Conservation (phyloP, 1,284 basidiomycete genomes). For the Afroboletus lepidellus region DNA sequence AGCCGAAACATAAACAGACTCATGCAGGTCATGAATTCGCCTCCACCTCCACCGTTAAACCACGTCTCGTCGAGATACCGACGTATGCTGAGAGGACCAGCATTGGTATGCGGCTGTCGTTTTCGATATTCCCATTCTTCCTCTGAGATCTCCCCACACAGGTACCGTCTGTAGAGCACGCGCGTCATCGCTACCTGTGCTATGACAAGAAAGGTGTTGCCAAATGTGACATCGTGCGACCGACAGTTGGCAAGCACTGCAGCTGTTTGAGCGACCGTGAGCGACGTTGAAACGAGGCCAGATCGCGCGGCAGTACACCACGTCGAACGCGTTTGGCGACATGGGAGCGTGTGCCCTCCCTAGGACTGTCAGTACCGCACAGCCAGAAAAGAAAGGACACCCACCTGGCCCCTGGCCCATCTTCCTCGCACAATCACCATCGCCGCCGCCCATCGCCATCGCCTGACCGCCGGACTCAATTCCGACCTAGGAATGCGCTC, state of each 20-base stretch:
- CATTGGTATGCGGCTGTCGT: conserved; percentile 47
- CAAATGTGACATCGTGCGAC: conserved; percentile 46
- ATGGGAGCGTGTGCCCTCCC: conserved; percentile 49
- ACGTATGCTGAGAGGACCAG: conserved; percentile 50
- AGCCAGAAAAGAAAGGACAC: conserved; percentile 17
- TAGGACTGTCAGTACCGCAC: too few relatives aligned
- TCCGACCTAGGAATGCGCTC: conserved; percentile 35
- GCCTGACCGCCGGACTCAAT: conserved; percentile 36
- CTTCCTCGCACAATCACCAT: conserved; percentile 38
- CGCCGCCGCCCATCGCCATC: conserved; percentile 51
- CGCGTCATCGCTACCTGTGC: conserved; percentile 50
- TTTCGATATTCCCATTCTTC: conserved; percentile 55
- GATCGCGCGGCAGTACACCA: conserved; percentile 38
- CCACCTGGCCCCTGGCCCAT: conserved; percentile 36
- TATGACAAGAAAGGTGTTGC: conserved; percentile 49
- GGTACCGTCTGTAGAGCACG: conserved; percentile 30
- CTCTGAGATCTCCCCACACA: conserved; percentile 45
- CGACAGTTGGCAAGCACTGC: conserved; percentile 41
- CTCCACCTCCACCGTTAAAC: conserved; percentile 45
- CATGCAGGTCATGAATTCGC: conserved; percentile 25
- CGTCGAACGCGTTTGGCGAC: conserved; percentile 38
- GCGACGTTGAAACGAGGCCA: conserved; percentile 22
- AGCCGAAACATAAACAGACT: conserved; percentile 45
- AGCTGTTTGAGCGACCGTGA: conserved; percentile 31
- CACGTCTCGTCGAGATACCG: conserved; percentile 50